Evolutionary conservation across 2,329 filamentous ascomycete species (phyloP), one percentile per base, ranked within the genome.

Genomic region (Helminthosporium solani): DNA sequence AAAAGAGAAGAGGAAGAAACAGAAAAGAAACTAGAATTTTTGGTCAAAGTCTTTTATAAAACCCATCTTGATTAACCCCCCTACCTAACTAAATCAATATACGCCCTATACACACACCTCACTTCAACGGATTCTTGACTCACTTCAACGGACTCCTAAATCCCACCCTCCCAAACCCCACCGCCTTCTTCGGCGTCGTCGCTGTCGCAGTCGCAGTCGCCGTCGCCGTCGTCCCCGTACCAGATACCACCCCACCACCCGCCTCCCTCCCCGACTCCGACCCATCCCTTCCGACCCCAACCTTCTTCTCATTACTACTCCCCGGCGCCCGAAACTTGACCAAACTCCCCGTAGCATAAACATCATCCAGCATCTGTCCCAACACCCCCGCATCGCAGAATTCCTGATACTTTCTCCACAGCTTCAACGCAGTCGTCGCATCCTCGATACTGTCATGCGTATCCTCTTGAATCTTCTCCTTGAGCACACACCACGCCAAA

Each of bases 361-460:
- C 89, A 59, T 95, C 90, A 64, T 90, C 84, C 38, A 97, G 78
- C 75, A 94, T 94, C 28, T 83, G 77, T 60, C 94, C 85, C 41
- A 95, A 74, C 3, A 95, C 84, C 0, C 91, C 92, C 0, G 89
- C 90, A 56, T 95, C 90, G 42, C 86, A 78, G 61, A 88, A 97
- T 72, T 97, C 91, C 53, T 89, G 79, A 70, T 90, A 96, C 68
- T 96, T 96, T 35, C 87, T 81, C 80, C 82, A 99, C 7, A 99
- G 77, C 66, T 90, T 88, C 33, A 97, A 77, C 0, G 95, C 94
- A 33, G 92, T 96, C 20, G 87, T 81, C 0, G 94, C 91, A 68
- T 99, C 94, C 70, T 97, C 94, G 57, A 99, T 95, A 9, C 87
- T 92, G 71, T 99, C 94, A 71, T 99, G 95, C 6, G 85, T 90